Base-by-base conservation (phyloP, 345 rosid genomes). In the Euphorbia tirucalli region DNA sequence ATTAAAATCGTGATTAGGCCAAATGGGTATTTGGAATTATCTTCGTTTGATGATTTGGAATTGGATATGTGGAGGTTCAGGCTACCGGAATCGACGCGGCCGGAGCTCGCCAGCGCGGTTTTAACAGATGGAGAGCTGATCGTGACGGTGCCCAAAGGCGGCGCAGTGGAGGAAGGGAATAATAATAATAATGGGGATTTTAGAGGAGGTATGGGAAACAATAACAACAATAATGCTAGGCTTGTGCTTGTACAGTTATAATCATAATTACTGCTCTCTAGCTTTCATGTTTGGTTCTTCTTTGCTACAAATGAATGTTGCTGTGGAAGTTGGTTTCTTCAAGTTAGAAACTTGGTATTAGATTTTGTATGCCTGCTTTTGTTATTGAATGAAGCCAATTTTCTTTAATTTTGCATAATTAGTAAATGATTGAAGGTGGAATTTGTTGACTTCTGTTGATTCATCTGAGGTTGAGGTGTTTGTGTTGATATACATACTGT, bases 21-120 rank as follows among this genome's bases (percentile, higher is more conserved):
- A 19, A 83, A 83, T 68, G 95, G 81, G 75, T 85, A 74, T 76
- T 71, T 91, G 19, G 96, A 81, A 55, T 72, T 88, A 48, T 79
- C 89, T 8, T 71, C 83, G 14, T 69, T 90, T 72, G 88, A 87
- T 73, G 90, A 85, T 59, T 80, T 95, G 79, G 98, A 92, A 79
- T 86, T 95, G 46, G 98, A 95, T 68, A 86, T 89, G 84, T 95
- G 99, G 99, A 85, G 98, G 70, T 93, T 93, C 73, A 79, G 98
- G 77, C 66, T 95, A 31, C 99, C 97, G 22, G 93, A 90, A 66
- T 77, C 97, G 2, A 95, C 98, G 11, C 70, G 89, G 72, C 94
- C 99, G 18, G 96, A 95, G 81, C 91, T 93, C n/a, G 96, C 96
- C 15, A 89, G 90, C 58, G 99, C 96, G 41, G 88, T 78, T 66